Evolutionary conservation across 2,329 filamentous ascomycete genomes (phyloP), one percentile per base, ranked within the genome.

Genomic region (Gnomoniopsis sp.): DNA sequence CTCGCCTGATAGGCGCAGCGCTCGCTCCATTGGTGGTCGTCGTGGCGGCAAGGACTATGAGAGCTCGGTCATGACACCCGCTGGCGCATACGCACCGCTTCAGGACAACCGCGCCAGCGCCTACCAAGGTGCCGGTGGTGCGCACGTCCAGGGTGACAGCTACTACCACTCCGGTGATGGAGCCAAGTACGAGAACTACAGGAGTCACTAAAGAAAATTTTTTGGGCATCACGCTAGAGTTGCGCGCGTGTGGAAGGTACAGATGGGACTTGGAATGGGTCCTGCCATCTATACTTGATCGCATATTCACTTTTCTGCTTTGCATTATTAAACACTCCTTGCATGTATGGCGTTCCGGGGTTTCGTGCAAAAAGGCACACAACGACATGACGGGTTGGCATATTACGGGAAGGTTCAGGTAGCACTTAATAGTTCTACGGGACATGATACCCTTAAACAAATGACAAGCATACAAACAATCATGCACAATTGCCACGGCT

Each of bases 1-100:
- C 81, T 86, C 83, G 58, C 75, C 77, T 66, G 90, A 91, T 64
- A 73, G 71, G 66, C 72, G 71, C 63, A 55, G 63, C 62, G 70
- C 64, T 46, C 61, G 65, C 57, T 58, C 21, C 11, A 21, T n/a
- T 23, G 44, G 64, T 48, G 62, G 65, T 57, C 44, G 44, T 19
- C 17, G 21, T 47, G 65, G 65, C 57, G 66, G 65, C 50, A 76
- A 80, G 34, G 55, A 58, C 30, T 46, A 30, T 70, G 82, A 85
- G 77, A 84, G 85, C 48, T 26, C 47, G 76, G 72, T 79, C 49
- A 66, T 79, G 11, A 72, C 76, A n/a, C 65, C 57, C 41, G 70
- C 71, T 62, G 53, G 46, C 34, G 22, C 44, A 6, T 83, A 83
- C 70, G 74, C 77, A 59, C 78, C 78, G 52, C 72, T 83, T 30